These are phyloP conservation scores for Corchorus olitorius DNA, from an alignment of 345 rosid genomes.

Conservation along the genomic window DNA sequence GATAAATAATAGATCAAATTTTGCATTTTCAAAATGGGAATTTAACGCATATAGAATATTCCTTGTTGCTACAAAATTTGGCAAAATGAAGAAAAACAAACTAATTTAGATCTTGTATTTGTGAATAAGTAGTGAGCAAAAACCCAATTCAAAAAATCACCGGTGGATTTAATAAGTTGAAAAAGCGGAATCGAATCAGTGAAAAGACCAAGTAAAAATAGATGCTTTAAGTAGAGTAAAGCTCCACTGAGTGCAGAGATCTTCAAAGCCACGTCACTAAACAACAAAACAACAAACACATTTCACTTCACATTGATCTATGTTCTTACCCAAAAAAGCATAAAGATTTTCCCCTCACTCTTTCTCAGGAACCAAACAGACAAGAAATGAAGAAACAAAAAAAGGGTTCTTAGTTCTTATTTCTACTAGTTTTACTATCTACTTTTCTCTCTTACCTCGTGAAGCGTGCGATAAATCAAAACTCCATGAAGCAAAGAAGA, in stretches of 20 bases:
- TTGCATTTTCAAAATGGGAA: background rate
- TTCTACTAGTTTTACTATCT: too few relatives aligned
- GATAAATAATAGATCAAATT: background rate
- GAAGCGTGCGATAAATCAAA: constrained; percentile 39
- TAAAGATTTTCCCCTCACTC: constrained; percentile 1
- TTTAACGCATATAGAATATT: background rate
- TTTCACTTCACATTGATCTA: constrained; percentile 40
- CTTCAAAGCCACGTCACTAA: background rate
- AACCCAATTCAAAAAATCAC: background rate
- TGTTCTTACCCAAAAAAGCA: constrained; percentile 29
- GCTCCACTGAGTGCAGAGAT: constrained; percentile 8
- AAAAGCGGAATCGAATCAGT: background rate
- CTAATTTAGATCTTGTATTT: constrained; percentile 14
- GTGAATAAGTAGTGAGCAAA: background rate
- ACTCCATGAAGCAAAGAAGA: constrained; percentile 35
- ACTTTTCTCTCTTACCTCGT: constrained; percentile 32
- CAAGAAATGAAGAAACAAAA: background rate
- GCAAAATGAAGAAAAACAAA: background rate
- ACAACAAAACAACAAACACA: background rate
- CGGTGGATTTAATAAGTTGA: background rate
- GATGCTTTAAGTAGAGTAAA: constrained; percentile 8
- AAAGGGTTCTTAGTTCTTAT: background rate
- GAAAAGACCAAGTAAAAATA: background rate
- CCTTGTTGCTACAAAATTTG: background rate
- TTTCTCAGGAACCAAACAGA: constrained; percentile 39